Percentiles rank a stretch among this genome's conserved stretches.
phyloP scores from a whole-genome alignment of 306 rosid species.

The Lotus japonicus region DNA sequence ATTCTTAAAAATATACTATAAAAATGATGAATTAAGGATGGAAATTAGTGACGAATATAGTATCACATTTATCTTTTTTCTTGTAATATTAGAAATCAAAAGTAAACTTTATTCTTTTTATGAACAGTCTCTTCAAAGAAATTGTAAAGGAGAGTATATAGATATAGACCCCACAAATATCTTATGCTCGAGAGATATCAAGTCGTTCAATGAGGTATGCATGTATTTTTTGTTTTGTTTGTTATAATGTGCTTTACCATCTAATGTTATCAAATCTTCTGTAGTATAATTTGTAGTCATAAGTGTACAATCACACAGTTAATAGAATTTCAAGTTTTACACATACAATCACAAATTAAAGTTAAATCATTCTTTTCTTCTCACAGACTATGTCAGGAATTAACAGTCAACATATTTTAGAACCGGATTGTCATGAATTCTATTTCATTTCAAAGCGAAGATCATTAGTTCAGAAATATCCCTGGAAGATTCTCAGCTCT shows the following conservation, averaged over 20 bases:
- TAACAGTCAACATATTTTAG: slow-evolving; percentile 23
- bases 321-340: too few species aligned
- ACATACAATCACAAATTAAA: too few species aligned
- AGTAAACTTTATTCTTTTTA: not conserved
- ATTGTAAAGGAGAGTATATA: slow-evolving; percentile 39
- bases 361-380: not conserved
- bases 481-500: not conserved
- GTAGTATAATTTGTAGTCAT: too few species aligned
- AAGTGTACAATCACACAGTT: not conserved
- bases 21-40: too few species aligned
- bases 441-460: not conserved
- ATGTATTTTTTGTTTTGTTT: not conserved
- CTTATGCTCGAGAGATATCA: slow-evolving; percentile 27
- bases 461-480: slow-evolving; percentile 18
- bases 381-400: slow-evolving; percentile 37
- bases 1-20: not conserved
- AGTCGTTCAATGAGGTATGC: slow-evolving; percentile 19
- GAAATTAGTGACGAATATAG: too few species aligned
- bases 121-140: slow-evolving; percentile 40
- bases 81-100: not conserved
- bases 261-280: not conserved
- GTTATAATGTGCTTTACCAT: not conserved
- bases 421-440: not conserved
- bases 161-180: slow-evolving; percentile 26
- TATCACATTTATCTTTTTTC: too few species aligned